Base-by-base conservation (phyloP, 2,329 filamentous ascomycete species). In the Emergomyces orientalis region DNA sequence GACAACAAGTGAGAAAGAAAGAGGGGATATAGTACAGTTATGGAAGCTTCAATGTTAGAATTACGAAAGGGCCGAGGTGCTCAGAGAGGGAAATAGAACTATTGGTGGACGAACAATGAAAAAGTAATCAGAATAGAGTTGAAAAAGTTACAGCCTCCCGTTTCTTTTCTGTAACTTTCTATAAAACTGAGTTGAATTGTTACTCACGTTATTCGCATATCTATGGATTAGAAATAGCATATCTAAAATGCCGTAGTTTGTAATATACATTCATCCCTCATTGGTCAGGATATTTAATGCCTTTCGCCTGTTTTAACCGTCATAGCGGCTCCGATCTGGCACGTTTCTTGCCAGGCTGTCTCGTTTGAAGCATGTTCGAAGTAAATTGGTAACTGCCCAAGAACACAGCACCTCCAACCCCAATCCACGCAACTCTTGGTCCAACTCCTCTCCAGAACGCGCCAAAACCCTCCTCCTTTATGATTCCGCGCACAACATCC, bases 341-440 rank as follows among this genome's bases (percentile, higher is more conserved):
- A 59, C 65, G 54, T 39, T 52, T 62, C 34, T 65, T 62, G 54
- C 63, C 66, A 67, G 63, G 64, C 34, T 61, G 59, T 17, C 37
- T 71, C 6, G 80, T 78, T 61, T 84, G 82, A 69, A 95, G 75
- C 39, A 85, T 79, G 78, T 96, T 96, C 69, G 87, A 88, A 27
- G 87, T 88, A 85, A 87, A 94, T 75, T 96, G 91, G 75, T 97
- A 97, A 70, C 89, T 93, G 0, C 93, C 94, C 71, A 97, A 75
- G 78, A 99, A 99, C 41, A 99, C 91, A 13, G 93, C 91, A 1
- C 94, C 94, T 2, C 94, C 94, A 63, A 90, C 88, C 68, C 90
- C 94, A 73, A 99, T 99, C 92, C 94, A 97, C 65, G 90, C 88
- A 11, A 96, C 87, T 61, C 94, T 82, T 1, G 94, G 94, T 19